Percentiles rank a stretch among this genome's conserved stretches.
Conservation (phyloP, 176 grass and related monocot species). For the Triticum timopheevii region DNA sequence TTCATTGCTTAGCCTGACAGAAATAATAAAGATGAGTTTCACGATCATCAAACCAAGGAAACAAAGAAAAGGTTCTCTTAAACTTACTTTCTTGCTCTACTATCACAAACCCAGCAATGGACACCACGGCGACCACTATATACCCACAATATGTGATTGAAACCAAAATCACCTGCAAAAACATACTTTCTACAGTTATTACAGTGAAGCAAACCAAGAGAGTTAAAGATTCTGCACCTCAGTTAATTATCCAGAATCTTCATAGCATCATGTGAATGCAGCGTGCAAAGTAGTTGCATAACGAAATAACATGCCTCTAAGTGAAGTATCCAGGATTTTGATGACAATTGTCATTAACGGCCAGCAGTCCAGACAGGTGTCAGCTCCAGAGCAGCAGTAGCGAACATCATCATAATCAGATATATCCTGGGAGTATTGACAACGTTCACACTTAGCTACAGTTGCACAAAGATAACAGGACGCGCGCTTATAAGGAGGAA, state of each 20-base stretch:
- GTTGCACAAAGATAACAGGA: not conserved
- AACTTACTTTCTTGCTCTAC: slow-evolving; percentile 78
- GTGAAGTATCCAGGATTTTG: slow-evolving; percentile 79
- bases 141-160: slow-evolving; percentile 95
- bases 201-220: not conserved
- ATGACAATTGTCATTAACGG: slow-evolving; percentile 96
- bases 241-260: not conserved
- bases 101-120: slow-evolving; percentile 99
- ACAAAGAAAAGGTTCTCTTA: slow-evolving; percentile 3
- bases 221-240: not conserved
- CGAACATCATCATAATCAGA: slow-evolving; percentile 98
- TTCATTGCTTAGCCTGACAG: slow-evolving; percentile 77
- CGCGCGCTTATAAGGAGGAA: not conserved
- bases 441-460: not conserved
- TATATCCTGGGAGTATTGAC: slow-evolving; percentile 70
- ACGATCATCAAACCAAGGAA: slow-evolving; percentile 4
- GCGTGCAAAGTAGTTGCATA: not conserved
- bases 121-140: slow-evolving; percentile 96
- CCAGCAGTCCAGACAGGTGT: slow-evolving; percentile 85
- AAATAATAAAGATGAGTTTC: slow-evolving; percentile 18
- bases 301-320: slow-evolving; percentile 64
- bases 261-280: not conserved
- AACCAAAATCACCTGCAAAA: slow-evolving; percentile 89
- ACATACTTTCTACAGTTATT: not conserved
- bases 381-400: slow-evolving; percentile 93